Percentiles rank a stretch among this genome's conserved stretches.
phyloP scores from a whole-genome alignment of 192 early-diverging fungal genomes.

The Backusella tarrabulga region DNA sequence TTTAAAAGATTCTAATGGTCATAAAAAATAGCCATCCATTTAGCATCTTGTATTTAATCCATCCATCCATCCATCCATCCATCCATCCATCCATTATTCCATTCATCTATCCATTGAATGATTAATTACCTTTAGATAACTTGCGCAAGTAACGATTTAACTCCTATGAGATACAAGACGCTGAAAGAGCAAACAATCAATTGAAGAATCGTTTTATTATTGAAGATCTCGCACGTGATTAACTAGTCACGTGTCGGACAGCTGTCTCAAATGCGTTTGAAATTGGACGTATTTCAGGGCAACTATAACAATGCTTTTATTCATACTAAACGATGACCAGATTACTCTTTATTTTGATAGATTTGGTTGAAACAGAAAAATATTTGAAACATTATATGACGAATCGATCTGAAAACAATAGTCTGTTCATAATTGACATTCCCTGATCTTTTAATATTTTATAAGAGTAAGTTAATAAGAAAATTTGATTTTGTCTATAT shows the following conservation, averaged over 20 bases:
- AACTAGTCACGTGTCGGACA: neutral
- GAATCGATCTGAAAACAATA: no score
- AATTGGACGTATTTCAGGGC: neutral
- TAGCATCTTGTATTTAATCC: constrained; percentile 6
- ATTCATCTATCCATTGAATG: neutral
- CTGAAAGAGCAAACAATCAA: constrained; percentile 6
- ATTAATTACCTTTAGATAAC: constrained; percentile 2
- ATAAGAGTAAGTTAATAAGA: no score
- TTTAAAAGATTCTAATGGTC: constrained; percentile 5
- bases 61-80: constrained; percentile 17
- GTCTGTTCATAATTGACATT: no score
- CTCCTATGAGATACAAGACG: constrained; percentile 28
- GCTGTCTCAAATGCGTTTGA: neutral
- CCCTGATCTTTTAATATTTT: no score
- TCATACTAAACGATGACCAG: neutral
- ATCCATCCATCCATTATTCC: neutral
- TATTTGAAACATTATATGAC: no score
- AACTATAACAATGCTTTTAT: neutral
- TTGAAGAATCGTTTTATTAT: neutral
- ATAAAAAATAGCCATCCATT: neutral
- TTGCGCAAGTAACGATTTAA: constrained; percentile 31
- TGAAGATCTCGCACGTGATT: neutral
- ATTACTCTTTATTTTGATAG: neutral
- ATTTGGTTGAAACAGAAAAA: no score
- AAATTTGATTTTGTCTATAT: no score